These are phyloP conservation scores for Ophiocordyceps camponoti-saundersi DNA, from an alignment of 2,329 filamentous ascomycete genomes.

Conservation along the genomic window DNA sequence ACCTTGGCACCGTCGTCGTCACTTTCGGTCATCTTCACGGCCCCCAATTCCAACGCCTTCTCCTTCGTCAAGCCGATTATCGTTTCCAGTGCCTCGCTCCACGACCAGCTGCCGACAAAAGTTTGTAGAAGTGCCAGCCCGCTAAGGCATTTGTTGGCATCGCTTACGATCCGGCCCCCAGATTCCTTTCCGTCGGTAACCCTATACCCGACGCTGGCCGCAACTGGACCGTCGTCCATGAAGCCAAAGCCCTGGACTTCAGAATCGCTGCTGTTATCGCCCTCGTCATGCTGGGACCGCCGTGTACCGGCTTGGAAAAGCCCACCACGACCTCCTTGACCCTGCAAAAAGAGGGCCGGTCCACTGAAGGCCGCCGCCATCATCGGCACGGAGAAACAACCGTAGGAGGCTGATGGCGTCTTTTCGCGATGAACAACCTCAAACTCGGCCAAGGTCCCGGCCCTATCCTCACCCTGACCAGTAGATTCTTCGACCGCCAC, in stretches of 20 bases:
- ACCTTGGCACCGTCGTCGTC: slow-evolving; percentile 3
- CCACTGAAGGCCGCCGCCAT: no score
- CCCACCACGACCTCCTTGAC: no score
- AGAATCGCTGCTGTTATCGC: no score
- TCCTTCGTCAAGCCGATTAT: slow-evolving; percentile 8
- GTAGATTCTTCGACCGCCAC: slow-evolving; percentile 40
- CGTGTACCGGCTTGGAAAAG: no score
- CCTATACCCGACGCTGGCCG: background rate
- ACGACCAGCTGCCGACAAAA: slow-evolving; percentile 15
- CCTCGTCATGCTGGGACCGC: no score
- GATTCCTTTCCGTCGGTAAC: no score
- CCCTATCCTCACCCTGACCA: background rate
- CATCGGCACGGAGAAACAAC: no score
- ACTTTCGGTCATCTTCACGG: background rate
- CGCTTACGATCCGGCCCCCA: background rate
- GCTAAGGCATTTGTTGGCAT: background rate
- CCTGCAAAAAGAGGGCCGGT: no score
- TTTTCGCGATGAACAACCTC: background rate
- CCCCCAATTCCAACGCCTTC: background rate
- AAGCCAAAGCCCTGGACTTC: background rate
- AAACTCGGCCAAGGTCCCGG: background rate
- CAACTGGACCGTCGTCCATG: background rate
- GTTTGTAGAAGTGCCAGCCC: slow-evolving; percentile 34
- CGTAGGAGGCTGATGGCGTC: background rate
- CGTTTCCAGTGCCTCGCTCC: slow-evolving; percentile 10